Percentiles rank a stretch among this genome's conserved stretches.
Evolutionary conservation across 768 basidiomycete genomes (phyloP).

Genomic region (Lactarius psammicola): DNA sequence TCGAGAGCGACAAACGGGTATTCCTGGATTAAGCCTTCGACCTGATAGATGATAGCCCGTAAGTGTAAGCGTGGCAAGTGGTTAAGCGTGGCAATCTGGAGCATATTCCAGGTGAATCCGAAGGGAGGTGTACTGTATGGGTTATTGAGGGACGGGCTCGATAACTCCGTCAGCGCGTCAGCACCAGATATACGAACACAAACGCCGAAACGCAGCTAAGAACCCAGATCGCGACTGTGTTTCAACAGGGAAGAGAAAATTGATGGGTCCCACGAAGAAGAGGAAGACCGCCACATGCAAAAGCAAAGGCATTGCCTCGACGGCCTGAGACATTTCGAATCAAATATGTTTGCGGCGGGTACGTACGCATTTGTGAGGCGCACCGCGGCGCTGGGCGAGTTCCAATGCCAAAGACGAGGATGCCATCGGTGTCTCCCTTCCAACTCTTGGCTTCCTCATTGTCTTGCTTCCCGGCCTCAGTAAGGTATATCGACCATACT

Average conservation of each 20-base stretch:
- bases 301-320: background rate
- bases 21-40: no score
- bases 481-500: no score
- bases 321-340: background rate
- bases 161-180: background rate
- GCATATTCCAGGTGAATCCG: background rate
- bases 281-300: conserved; percentile 1
- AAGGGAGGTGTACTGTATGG: conserved; percentile 5
- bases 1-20: no score
- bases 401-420: conserved; percentile 6
- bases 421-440: conserved; percentile 3
- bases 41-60: background rate
- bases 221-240: background rate
- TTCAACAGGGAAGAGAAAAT: background rate
- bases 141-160: background rate
- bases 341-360: background rate
- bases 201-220: background rate
- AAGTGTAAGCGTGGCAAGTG: no score
- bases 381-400: background rate
- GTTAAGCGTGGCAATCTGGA: background rate
- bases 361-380: background rate
- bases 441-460: conserved; percentile 1
- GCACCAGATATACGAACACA: background rate
- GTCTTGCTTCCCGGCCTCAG: conserved; percentile 1
- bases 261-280: background rate